These are phyloP conservation scores for Boletus reticulatus DNA, from an alignment of 768 basidiomycete genomes.

Conservation along the genomic window DNA sequence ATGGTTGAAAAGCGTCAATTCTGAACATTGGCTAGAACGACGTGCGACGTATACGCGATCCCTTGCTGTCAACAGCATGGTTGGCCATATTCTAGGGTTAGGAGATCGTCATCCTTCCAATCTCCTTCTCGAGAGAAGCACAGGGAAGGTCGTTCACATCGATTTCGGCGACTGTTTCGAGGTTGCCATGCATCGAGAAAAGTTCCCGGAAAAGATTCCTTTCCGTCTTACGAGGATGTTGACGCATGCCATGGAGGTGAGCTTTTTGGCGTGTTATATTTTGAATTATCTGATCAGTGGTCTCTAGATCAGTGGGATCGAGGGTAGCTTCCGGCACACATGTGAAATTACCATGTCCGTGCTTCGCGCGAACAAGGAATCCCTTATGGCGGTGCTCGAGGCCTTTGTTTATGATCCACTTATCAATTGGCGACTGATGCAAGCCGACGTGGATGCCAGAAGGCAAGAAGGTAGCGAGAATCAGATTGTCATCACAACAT, in stretches of 20 bases:
- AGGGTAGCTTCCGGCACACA: constrained; percentile 93
- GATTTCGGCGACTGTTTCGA: constrained; percentile 99
- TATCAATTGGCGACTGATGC: constrained; percentile 95
- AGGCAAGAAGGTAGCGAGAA: constrained; percentile 59
- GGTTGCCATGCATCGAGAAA: constrained; percentile 96
- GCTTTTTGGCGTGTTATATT: constrained; percentile 9
- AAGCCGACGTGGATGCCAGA: constrained; percentile 72
- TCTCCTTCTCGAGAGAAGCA: constrained; percentile 84
- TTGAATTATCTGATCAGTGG: constrained; percentile 3
- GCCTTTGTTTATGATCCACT: constrained; percentile 98
- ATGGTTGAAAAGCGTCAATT: constrained; percentile 94
- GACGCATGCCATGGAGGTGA: constrained; percentile 97
- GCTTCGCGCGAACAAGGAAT: constrained; percentile 94
- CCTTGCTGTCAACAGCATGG: constrained; percentile 96
- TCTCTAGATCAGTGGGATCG: constrained; percentile 91
- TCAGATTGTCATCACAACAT: not conserved
- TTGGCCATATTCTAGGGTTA: constrained; percentile 94
- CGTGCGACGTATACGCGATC: constrained; percentile 95
- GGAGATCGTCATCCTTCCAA: constrained; percentile 99
- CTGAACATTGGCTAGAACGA: constrained; percentile 97
- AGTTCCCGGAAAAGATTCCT: constrained; percentile 98
- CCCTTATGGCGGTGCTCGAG: constrained; percentile 97
- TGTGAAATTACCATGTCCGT: constrained; percentile 99
- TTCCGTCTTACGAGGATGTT: constrained; percentile 98
- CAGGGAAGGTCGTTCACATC: constrained; percentile 95